A percentile compares a stretch with the other conserved stretches of the same genome.
These are phyloP conservation scores for Diaporthe vaccinii DNA, from an alignment of 2,329 filamentous ascomycete genomes.

Conservation along the genomic window DNA sequence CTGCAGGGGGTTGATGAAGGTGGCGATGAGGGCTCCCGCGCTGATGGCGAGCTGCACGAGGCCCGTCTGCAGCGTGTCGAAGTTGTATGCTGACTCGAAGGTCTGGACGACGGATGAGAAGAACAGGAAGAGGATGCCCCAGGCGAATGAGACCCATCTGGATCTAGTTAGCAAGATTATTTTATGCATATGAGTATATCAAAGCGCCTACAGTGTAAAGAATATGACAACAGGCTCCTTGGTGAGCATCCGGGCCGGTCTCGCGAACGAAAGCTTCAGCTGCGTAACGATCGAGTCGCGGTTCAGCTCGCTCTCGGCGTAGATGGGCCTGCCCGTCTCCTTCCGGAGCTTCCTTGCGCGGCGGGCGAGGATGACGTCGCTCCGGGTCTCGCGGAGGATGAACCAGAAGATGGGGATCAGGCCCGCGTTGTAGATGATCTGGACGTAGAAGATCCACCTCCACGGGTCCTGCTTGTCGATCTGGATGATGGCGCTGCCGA, in stretches of 20 bases:
- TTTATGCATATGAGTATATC: neutral
- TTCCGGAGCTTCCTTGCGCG: slow-evolving; percentile 72
- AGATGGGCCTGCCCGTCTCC: slow-evolving; percentile 35
- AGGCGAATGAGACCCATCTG: slow-evolving; percentile 77
- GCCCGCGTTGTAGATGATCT: slow-evolving; percentile 50
- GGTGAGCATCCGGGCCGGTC: slow-evolving; percentile 60
- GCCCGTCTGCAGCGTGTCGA: slow-evolving; percentile 70
- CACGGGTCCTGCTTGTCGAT: slow-evolving; percentile 30
- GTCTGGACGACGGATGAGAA: slow-evolving; percentile 71
- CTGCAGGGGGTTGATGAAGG: slow-evolving; percentile 65
- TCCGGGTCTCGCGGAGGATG: slow-evolving; percentile 77
- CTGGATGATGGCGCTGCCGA: slow-evolving; percentile 37
- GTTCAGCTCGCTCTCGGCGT: slow-evolving; percentile 37
- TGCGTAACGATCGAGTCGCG: slow-evolving; percentile 44
- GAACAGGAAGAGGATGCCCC: slow-evolving; percentile 78
- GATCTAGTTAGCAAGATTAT: slow-evolving; percentile 49
- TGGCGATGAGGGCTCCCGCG: slow-evolving; percentile 65
- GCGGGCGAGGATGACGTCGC: slow-evolving; percentile 72
- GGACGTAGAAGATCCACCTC: slow-evolving; percentile 75
- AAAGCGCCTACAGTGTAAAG: slow-evolving; percentile 61
- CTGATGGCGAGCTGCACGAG: slow-evolving; percentile 69
- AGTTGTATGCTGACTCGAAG: slow-evolving; percentile 72
- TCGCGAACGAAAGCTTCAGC: slow-evolving; percentile 48
- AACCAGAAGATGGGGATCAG: slow-evolving; percentile 67
- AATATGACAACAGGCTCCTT: slow-evolving; percentile 74